A percentile compares a stretch with the other conserved stretches of the same genome.
These are phyloP conservation scores for Leccinellum luteum DNA, from an alignment of 768 basidiomycete genomes.

Conservation along the genomic window DNA sequence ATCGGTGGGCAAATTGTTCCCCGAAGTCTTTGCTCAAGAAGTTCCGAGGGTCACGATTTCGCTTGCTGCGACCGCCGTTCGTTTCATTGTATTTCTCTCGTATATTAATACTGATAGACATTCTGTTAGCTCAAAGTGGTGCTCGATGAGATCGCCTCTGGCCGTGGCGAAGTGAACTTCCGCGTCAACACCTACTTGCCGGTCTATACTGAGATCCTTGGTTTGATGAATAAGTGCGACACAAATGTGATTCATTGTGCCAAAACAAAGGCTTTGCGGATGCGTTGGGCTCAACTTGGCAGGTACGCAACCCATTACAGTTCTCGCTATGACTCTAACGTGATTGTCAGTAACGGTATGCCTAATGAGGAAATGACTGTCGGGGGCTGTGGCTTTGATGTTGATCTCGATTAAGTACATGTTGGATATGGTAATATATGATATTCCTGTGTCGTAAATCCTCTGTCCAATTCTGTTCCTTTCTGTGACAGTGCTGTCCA, in stretches of 20 bases:
- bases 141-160: not conserved
- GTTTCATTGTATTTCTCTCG: too few relatives aligned
- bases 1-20: not conserved
- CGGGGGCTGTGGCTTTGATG: not conserved
- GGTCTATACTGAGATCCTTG: not conserved
- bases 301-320: not conserved
- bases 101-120: too few relatives aligned
- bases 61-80: not conserved
- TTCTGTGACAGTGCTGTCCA: too few relatives aligned
- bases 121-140: too few relatives aligned
- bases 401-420: not conserved
- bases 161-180: not conserved
- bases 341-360: not conserved
- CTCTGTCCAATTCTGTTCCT: too few relatives aligned
- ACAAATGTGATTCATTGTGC: not conserved
- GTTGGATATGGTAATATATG: too few relatives aligned
- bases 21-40: slow-evolving; percentile 1
- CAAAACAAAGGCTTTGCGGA: not conserved
- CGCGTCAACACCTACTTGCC: not conserved
- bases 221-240: not conserved
- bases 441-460: too few relatives aligned
- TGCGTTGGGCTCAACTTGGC: not conserved
- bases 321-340: not conserved
- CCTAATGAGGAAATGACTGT: not conserved
- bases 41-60: not conserved